phyloP scores from a whole-genome alignment of 345 rosid genomes.

The Pugionium dolabratum region DNA sequence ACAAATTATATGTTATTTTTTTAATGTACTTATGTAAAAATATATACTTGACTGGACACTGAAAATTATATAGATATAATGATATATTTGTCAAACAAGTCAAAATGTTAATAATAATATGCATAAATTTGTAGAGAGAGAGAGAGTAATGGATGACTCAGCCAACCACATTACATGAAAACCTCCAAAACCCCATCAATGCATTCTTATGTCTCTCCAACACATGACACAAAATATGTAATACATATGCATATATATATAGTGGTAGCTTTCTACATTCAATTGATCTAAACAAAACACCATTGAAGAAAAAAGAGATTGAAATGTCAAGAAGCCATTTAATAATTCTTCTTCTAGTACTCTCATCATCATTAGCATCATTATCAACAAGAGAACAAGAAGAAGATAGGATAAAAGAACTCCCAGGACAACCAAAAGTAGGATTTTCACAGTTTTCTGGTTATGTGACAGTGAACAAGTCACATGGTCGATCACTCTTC shows the following conservation, averaged over 20 bases:
- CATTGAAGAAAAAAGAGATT: constrained; percentile 9
- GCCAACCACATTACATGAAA: constrained; percentile 20
- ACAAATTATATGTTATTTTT: too few relatives aligned
- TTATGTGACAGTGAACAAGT: constrained; percentile 67
- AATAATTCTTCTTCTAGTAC: constrained; percentile 17
- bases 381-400: constrained; percentile 52
- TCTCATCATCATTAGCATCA: constrained; percentile 20
- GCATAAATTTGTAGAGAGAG: constrained; percentile 1
- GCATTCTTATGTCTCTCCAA: constrained; percentile 20
- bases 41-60: too few relatives aligned
- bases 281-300: constrained; percentile 18
- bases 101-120: background rate
- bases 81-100: too few relatives aligned
- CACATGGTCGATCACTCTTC: constrained; percentile 80
- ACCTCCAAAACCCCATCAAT: constrained; percentile 34
- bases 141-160: constrained; percentile 23
- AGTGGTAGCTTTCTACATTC: constrained; percentile 18
- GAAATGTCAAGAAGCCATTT: constrained; percentile 33
- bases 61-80: too few relatives aligned
- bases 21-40: too few relatives aligned
- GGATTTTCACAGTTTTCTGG: constrained; percentile 80
- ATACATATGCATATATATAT: background rate
- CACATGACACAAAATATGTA: constrained; percentile 28
- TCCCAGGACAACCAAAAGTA: constrained; percentile 85
- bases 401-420: constrained; percentile 66